Evolutionary conservation across 139 green algal species (phyloP), one percentile per base, ranked within the genome.

Genomic region (Medakamo hakoo): DNA sequence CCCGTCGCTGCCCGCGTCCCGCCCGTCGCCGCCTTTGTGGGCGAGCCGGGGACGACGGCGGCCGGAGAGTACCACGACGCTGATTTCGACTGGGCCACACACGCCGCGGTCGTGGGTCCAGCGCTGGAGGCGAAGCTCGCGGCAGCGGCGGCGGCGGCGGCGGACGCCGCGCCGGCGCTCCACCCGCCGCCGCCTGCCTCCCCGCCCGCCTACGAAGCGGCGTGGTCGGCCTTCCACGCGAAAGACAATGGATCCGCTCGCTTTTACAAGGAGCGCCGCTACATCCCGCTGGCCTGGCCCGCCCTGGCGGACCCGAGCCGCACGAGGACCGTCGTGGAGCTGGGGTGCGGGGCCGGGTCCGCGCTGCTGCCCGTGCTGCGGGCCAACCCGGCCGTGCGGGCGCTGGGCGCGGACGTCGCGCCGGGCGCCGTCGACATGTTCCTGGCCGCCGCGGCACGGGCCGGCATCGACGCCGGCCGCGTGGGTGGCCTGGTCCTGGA

Each of bases 211-310:
- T n/a, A n/a, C n/a, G n/a, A n/a, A n/a, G n/a, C n/a, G n/a, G 59
- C 59, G 29, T 90, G 83, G 83, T 81, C 88, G 69, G 62, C 29
- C 2, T 90, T 90, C 31, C 85, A 87, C 70, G 48, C 65, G 3
- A 63, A 61, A 4, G 66, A 76, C 48, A 82, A 87, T 58, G 60
- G 69, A 26, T 68, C 65, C 27, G 83, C 79, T 0, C 68, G 73
- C 2, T 90, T 90, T 62, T 90, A 84, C 72, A 85, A 86, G 67
- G 79, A 86, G 71, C 68, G 76, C 26, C 71, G 81, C 28, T 91
- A 91, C 71, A 66, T 91, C 56, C 67, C 85, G 60, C 63, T 86
- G 29, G 80, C 82, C 72, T 91, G 89, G 57, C 78, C 84, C 4
- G 52, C 28, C 4, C 72, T 88, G 49, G 61, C 65, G 1, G 32